Base-by-base conservation (phyloP, 1,284 basidiomycete species). In the Ceratobasidium sp. region DNA sequence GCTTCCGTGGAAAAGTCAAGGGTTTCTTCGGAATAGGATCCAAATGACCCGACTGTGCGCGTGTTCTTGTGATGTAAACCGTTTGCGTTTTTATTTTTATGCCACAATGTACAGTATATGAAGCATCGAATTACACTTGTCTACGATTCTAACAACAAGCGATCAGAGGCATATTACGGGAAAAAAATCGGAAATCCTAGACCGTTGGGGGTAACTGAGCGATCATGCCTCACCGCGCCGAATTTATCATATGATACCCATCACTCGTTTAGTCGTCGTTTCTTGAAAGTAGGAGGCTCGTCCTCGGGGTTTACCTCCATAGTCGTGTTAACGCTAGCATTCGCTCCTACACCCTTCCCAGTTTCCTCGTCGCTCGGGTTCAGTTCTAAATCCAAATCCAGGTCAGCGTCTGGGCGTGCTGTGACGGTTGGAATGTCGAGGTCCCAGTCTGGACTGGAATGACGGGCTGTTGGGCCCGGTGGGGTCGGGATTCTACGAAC, bases 371-470 rank as follows among this genome's bases (percentile, higher is more conserved):
- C 69, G n/a, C 69, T 71, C 25, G 69, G 69, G 43, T 71, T 71
- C 5, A 71, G 44, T n/a, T 71, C 69, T 2, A 71, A 56, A 8
- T 56, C 46, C 29, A 71, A 51, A 37, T 61, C 56, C 2, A 57
- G 43, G 25, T 59, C 46, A 3, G 32, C 29, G 19, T 71, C 54
- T 22, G 43, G 37, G 22, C 40, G 69, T 8, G 54, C 22, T 19
- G 22, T 7, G 22, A n/a, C 22, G 9, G 19, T 22, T 0, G 25
- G 34, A 8, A 59, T 17, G 46, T 78, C 77, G n/a, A 79, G 71
- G 32, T 79, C 77, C 78, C 78, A 79, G 22, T 79, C 78, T 13
- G 78, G 78, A 43, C 78, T 79, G 19, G 64, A 75, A 37, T 71
- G 51, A 15, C 77, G 66, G 17, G 46, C 40, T 6, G 70, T 19